Evolutionary conservation across 1,284 basidiomycete genomes (phyloP).

Genomic region (Moniliella sp.): DNA sequence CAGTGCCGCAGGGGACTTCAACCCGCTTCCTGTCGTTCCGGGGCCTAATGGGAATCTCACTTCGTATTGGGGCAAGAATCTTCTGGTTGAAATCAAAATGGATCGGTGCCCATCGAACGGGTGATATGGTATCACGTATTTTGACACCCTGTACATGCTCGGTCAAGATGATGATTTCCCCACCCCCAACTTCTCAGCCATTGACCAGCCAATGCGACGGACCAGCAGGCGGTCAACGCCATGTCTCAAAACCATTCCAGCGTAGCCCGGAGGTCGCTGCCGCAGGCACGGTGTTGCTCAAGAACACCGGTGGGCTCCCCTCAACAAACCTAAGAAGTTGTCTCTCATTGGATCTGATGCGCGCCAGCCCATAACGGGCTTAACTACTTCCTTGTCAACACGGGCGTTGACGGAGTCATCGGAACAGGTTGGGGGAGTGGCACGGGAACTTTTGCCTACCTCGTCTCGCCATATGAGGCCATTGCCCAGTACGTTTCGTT

Average conservation of each 20-base stretch:
- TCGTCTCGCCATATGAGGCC: conserved; percentile 43
- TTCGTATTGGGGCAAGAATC: conserved; percentile 35
- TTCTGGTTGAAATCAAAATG: conserved; percentile 50
- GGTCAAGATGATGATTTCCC: conserved; percentile 7
- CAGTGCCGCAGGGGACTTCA: conserved; percentile 48
- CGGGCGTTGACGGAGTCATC: conserved; percentile 43
- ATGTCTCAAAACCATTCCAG: too few relatives aligned
- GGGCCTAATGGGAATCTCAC: background rate
- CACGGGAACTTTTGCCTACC: conserved; percentile 38
- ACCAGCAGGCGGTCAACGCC: conserved; percentile 47
- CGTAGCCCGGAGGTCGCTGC: conserved; percentile 58
- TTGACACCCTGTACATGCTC: conserved; percentile 27
- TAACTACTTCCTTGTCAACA: conserved; percentile 48
- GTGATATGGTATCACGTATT: conserved; percentile 36
- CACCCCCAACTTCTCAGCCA: conserved; percentile 12
- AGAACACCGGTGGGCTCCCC: conserved; percentile 46
- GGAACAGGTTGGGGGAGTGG: conserved; percentile 60
- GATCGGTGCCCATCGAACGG: conserved; percentile 44
- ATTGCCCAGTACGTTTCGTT: conserved; percentile 45
- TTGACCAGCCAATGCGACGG: background rate
- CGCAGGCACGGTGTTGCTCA: conserved; percentile 51
- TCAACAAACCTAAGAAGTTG: conserved; percentile 42
- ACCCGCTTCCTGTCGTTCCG: conserved; percentile 33
- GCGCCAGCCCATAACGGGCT: conserved; percentile 48
- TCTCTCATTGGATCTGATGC: conserved; percentile 43